Base-by-base conservation (phyloP, 352 stramenopile genomes). In the Pythium chondricola region DNA sequence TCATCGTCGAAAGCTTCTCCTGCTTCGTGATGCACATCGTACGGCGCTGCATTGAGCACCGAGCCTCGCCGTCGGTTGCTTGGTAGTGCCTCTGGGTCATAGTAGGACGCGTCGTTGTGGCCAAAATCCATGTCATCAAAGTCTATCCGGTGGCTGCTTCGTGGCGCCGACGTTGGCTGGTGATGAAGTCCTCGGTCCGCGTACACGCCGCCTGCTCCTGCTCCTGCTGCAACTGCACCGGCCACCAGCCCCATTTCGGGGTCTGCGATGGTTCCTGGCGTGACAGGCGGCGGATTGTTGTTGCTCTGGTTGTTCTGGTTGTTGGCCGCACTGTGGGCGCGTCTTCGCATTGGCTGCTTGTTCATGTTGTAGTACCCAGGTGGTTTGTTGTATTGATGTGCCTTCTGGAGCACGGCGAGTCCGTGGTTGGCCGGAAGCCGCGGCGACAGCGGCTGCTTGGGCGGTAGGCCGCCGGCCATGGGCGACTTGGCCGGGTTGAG, bases 321-420 rank as follows among this genome's bases (percentile, higher is more conserved):
- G 31, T 62, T 64, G n/a, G 69, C 77, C 1, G 71, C 78, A 49
- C 78, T 90, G 51, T 92, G 78, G 1, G 81, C 79, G 26, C 81
- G 58, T 29, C 81, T 63, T 17, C 81, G 64, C 81, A 92, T 92
- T 8, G 81, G 81, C 43, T 90, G 81, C 55, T 89, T 84, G 46
- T 69, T 67, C 48, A 74, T 68, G 41, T 84, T 63, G 57, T 76
- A 85, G 55, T 76, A 85, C 14, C 57, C 56, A 6, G 65, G 51
- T 21, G 67, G 62, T 25, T 55, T 45, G n/a, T 78, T 80, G 71
- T 75, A 74, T 42, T 76, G 71, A 48, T 75, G 60, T 6, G 59
- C 57, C 36, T 69, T 69, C 27, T 70, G 65, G 17, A 71, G 61
- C 52, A 71, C 61, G 0, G 53, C 57, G 31, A 77, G 60, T 2